phyloP scores from a whole-genome alignment of 768 basidiomycete genomes.

The Tubosaeta brunneosetosa region DNA sequence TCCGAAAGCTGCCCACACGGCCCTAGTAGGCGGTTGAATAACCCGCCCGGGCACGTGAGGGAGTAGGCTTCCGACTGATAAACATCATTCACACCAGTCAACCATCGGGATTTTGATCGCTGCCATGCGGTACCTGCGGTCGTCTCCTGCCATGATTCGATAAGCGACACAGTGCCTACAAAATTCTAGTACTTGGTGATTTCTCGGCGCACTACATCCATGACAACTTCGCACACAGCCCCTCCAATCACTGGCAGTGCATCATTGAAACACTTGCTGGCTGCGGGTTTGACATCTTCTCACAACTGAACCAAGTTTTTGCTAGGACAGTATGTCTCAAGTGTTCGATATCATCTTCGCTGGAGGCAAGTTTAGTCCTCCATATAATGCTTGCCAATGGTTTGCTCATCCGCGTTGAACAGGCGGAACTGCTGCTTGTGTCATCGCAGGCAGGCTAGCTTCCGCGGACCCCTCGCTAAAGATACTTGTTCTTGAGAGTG shows the following conservation, averaged over 20 bases:
- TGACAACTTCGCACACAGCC: not conserved
- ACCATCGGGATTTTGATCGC: too few species aligned
- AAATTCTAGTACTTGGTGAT: too few species aligned
- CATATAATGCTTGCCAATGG: too few species aligned
- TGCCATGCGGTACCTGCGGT: too few species aligned
- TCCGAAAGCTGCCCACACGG: too few species aligned
- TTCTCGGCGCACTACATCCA: too few species aligned
- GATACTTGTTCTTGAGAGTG: constrained; percentile 27
- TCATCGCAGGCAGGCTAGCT: constrained; percentile 25
- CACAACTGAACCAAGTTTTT: not conserved
- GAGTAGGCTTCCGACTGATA: too few species aligned
- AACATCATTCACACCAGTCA: too few species aligned
- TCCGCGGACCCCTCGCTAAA: constrained; percentile 22
- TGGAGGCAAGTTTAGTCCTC: not conserved
- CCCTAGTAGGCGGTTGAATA: too few species aligned
- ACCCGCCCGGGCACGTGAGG: too few species aligned
- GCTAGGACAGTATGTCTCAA: not conserved
- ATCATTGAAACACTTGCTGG: not conserved
- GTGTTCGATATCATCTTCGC: constrained; percentile 5
- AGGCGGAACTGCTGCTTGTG: constrained; percentile 26
- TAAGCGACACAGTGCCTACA: too few species aligned
- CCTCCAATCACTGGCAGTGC: not conserved
- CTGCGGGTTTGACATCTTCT: not conserved
- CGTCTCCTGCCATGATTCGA: too few species aligned
- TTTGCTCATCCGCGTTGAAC: not conserved